Evolutionary conservation across 805 yeast genomes (phyloP), one percentile per base, ranked within the genome.

Genomic region (Candida parachauliodes): DNA sequence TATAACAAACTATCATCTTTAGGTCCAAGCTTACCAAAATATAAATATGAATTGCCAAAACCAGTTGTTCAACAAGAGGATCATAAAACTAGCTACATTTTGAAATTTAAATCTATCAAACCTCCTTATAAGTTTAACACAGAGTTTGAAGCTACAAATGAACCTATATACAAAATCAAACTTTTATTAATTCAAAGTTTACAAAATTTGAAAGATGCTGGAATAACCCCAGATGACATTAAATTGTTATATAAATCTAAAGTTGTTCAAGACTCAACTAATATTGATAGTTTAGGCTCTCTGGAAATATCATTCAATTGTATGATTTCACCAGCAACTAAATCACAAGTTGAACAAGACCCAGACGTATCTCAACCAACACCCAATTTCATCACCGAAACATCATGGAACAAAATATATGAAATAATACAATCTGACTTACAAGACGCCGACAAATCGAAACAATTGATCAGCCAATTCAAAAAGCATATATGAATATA

Each of bases 51-150:
- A 0, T 68, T 59, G 47, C 72, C 64, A 47, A 40, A 37, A 9
- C 17, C 37, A 10, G 12, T 30, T 11, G 11, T 10, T 18, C 30
- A 3, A 19, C 30, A 19, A 33, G 9, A 32, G n/a, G 8, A 15
- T 27, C 11, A 16, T 12, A 28, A 26, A 23, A 38, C 44, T 32
- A n/a, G n/a, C n/a, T 48, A 63, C 34, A 51, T 46, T 16, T 48
- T 70, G 35, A 46, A 53, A 15, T 68, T 86, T 53, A 82, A 81
- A 57, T 82, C 89, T 21, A 73, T 87, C 38, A 78, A 80, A 49
- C 76, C 82, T 4, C 95, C 95, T 5, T 59, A 47, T 51, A 84
- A 80, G 52, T 83, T 85, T 57, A 55, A 62, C 26, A 43, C 52
- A 4, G 55, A 43, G 26, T 46, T 68, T 38, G 62, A 51, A 24